A percentile compares a stretch with the other conserved stretches of the same genome.
These are phyloP conservation scores for Exophiala viscosa DNA, from an alignment of 2,329 filamentous ascomycete genomes.

Conservation along the genomic window DNA sequence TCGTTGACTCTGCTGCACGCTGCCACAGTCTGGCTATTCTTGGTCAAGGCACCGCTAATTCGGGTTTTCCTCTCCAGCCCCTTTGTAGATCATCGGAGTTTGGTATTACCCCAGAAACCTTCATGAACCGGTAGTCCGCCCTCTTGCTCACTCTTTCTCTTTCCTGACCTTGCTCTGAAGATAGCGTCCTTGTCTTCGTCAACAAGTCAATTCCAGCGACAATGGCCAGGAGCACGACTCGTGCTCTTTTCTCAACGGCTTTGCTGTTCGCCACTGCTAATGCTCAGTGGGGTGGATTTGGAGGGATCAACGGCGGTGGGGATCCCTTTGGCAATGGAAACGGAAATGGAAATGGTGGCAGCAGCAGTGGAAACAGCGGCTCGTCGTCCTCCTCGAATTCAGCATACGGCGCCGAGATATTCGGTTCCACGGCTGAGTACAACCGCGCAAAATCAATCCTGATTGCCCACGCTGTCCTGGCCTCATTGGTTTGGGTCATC, in stretches of 20 bases:
- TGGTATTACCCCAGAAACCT: not conserved
- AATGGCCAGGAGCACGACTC: slow-evolving; percentile 5
- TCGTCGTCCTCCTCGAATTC: slow-evolving; percentile 2
- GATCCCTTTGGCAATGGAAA: slow-evolving; percentile 7
- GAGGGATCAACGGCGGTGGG: too few relatives aligned
- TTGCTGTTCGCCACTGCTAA: slow-evolving; percentile 7
- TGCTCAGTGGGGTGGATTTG: slow-evolving; percentile 8
- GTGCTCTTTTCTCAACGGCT: slow-evolving; percentile 5
- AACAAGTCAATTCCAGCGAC: not conserved
- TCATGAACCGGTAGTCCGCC: not conserved
- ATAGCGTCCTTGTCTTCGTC: not conserved
- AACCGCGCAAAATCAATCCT: slow-evolving; percentile 17
- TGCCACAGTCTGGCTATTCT: not conserved
- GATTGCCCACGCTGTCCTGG: slow-evolving; percentile 30
- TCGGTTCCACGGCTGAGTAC: slow-evolving; percentile 11
- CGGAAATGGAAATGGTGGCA: slow-evolving; percentile 1
- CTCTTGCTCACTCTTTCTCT: not conserved
- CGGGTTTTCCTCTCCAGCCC: not conserved
- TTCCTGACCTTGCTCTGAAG: not conserved
- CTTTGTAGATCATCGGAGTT: not conserved
- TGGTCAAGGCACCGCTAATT: not conserved
- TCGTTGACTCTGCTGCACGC: not conserved
- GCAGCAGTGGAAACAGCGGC: slow-evolving; percentile 4
- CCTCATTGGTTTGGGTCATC: slow-evolving; percentile 30
- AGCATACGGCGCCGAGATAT: slow-evolving; percentile 2